Evolutionary conservation across 805 yeast genomes (phyloP).

Genomic region (Clavispora asparagi): DNA sequence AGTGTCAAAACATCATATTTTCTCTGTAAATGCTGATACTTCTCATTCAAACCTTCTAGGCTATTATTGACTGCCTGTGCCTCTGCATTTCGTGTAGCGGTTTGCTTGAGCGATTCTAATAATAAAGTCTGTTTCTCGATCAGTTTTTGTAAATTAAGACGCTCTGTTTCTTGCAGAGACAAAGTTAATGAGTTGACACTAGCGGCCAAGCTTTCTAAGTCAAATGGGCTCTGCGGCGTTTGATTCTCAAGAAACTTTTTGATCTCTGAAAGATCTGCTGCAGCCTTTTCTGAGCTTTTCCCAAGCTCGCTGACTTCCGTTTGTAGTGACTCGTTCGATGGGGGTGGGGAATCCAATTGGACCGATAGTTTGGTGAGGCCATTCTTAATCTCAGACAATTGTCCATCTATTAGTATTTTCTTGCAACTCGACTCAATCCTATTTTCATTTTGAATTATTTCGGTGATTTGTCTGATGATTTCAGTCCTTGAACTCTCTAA

Average conservation of each 20-base stretch:
- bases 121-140: background rate
- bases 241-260: background rate
- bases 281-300: background rate
- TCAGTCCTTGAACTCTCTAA: background rate
- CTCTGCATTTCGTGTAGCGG: background rate
- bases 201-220: background rate
- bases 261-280: background rate
- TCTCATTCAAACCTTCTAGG: background rate
- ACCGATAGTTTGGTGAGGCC: background rate
- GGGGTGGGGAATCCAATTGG: background rate
- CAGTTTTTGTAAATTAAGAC: background rate
- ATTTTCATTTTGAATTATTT: background rate
- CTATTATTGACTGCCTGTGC: background rate
- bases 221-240: background rate
- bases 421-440: background rate
- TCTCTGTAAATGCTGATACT: conserved; percentile 7
- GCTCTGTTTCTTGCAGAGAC: background rate
- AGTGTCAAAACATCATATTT: conserved; percentile 18
- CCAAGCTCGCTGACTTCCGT: background rate
- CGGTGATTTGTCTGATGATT: background rate
- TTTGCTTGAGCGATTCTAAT: background rate
- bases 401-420: background rate
- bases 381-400: background rate
- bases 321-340: background rate
- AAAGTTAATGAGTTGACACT: background rate